Evolutionary conservation across 257 asterid species (phyloP), one percentile per base, ranked within the genome.

Genomic region (Pogostemon cablin): DNA sequence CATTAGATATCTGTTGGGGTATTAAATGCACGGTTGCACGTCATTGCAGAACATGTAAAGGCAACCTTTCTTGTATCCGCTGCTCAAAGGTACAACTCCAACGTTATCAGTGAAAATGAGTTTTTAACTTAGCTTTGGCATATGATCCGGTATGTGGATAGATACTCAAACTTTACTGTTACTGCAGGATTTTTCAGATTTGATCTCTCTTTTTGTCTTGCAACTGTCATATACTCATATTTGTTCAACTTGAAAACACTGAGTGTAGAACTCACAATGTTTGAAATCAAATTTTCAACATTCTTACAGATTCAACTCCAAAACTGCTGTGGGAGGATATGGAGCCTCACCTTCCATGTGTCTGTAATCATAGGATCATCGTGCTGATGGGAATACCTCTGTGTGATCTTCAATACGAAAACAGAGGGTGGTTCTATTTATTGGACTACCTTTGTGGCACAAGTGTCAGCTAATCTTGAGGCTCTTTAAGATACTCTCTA

Each of bases 311-410:
- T 53, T 52, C 65, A 53, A 54, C 46, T 12, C 6, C 66, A 12
- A 10, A 43, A 63, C 66, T 64, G 48, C 47, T 12, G 67, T 72
- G 59, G 56, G 38, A 63, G 54, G 77, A 50, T 54, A 72, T 41
- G 17, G 32, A 63, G 71, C 53, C 39, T 46, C n/a, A 44, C 9
- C 57, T 42, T 57, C 38, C 17, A 5, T 9, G 50, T 20, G 3
- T 49, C 38, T 42, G 37, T 37, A n/a, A 65, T 63, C 48, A 50
- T 52, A 41, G 25, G 32, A 9, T 20, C n/a, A 32, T 69, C 57
- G 35, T 41, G 56, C 57, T 32, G 4, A 25, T 9, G 9, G 12
- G 43, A 56, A 41, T 9, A 8, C 25, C 25, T 53, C 8, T 25
- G 1, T 38, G 4, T 38, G 53, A 34, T 53, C 62, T 53, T 1